Percentiles rank a stretch among this genome's conserved stretches.
These are phyloP conservation scores for Exobasidium cylindrosporum DNA, from an alignment of 1,284 basidiomycete genomes.

Conservation along the genomic window DNA sequence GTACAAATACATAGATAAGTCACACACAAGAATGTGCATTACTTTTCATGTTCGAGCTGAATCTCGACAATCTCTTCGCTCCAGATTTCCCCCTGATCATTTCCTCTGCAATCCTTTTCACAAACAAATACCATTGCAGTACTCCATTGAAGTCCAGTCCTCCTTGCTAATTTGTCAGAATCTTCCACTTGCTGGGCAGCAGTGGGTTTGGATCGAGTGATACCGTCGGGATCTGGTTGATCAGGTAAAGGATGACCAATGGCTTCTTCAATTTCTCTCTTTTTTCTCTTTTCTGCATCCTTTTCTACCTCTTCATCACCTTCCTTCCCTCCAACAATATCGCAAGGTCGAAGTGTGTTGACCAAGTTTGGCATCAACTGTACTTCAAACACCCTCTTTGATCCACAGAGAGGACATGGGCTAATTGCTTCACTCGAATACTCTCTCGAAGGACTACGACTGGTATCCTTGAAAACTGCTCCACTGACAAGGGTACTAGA, in stretches of 20 bases:
- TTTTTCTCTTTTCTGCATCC: not conserved
- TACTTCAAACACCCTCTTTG: conserved; percentile 44
- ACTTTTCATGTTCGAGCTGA: not conserved
- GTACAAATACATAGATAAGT: not conserved
- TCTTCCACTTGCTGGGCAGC: not conserved
- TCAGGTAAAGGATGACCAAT: conserved; percentile 33
- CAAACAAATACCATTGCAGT: conserved; percentile 51
- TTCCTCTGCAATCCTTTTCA: conserved; percentile 32
- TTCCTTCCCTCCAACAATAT: conserved; percentile 15
- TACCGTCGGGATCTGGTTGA: conserved; percentile 12
- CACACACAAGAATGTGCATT: not conserved
- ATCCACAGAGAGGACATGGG: conserved; percentile 39
- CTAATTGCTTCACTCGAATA: conserved; percentile 26
- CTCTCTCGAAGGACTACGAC: not conserved
- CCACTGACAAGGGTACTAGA: not conserved
- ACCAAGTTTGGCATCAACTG: conserved; percentile 55
- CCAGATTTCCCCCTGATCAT: conserved; percentile 1
- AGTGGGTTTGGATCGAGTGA: conserved; percentile 7
- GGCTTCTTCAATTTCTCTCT: conserved; percentile 34
- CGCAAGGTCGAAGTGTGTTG: conserved; percentile 36
- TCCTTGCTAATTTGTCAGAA: conserved; percentile 9
- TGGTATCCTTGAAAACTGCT: not conserved
- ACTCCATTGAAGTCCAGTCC: conserved; percentile 46
- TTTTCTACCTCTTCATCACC: conserved; percentile 13
- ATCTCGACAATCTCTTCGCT: conserved; percentile 4